phyloP scores from a whole-genome alignment of 169 alveolate genomes.

The Hammondia hammondi region DNA sequence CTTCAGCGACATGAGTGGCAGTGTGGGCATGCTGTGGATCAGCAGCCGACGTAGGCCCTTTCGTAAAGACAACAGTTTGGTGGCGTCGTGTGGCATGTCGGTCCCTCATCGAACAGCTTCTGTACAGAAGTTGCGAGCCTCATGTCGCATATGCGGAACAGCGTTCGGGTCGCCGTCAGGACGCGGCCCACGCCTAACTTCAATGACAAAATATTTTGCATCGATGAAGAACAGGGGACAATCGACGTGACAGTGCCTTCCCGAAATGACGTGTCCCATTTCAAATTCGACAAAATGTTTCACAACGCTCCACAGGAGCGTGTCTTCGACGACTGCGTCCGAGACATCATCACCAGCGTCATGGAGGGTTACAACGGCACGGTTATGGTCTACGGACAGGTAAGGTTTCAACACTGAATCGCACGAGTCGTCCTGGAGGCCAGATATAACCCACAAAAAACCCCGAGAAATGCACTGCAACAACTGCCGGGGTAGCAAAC shows the following conservation, averaged over 20 bases:
- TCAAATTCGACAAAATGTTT: conserved; percentile 85
- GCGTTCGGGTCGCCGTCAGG: conserved; percentile 89
- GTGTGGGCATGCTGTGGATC: too few relatives aligned
- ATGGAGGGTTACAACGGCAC: conserved; percentile 91
- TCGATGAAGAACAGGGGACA: conserved; percentile 81
- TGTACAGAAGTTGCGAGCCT: too few relatives aligned
- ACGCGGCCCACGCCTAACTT: conserved; percentile 89
- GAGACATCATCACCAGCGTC: conserved; percentile 83
- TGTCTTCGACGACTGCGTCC: conserved; percentile 83
- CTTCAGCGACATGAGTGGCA: too few relatives aligned
- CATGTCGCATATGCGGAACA: conserved; percentile 1
- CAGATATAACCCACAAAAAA: too few relatives aligned
- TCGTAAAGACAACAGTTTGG: too few relatives aligned
- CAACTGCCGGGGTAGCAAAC: too few relatives aligned
- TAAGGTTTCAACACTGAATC: conserved; percentile 33
- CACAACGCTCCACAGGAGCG: conserved; percentile 87
- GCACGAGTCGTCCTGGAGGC: too few relatives aligned
- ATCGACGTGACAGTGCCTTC: conserved; percentile 80
- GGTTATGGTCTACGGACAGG: conserved; percentile 92
- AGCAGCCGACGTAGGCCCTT: too few relatives aligned
- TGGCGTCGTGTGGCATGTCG: too few relatives aligned
- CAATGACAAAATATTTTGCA: conserved; percentile 82
- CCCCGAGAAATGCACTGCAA: too few relatives aligned
- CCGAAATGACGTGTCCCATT: conserved; percentile 78
- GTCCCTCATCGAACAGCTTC: too few relatives aligned